phyloP scores from a whole-genome alignment of 2,329 filamentous ascomycete genomes.

The Pyricularia sp. region DNA sequence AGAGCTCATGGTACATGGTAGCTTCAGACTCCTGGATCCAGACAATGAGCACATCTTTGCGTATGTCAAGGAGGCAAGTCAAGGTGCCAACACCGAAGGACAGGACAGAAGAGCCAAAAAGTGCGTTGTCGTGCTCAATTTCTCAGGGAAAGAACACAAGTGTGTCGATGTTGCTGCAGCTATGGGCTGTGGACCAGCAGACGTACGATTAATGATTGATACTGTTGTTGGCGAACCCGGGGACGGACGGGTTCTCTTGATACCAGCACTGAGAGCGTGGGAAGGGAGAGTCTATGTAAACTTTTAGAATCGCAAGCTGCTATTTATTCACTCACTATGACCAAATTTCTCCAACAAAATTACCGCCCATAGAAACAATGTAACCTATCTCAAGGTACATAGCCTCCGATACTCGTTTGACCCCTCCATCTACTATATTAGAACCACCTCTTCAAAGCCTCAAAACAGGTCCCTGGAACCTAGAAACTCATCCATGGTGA shows the following conservation, averaged over 20 bases:
- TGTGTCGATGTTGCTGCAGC: neutral
- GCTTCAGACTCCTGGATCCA: conserved; percentile 41
- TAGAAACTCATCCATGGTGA: neutral
- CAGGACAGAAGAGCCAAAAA: conserved; percentile 1
- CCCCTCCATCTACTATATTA: neutral
- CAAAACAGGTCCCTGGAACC: neutral
- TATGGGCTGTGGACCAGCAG: neutral
- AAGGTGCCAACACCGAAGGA: neutral
- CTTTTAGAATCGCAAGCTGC: neutral
- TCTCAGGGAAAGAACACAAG: conserved; percentile 15
- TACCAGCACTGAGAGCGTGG: neutral
- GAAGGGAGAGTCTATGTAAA: neutral
- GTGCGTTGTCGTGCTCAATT: conserved; percentile 31
- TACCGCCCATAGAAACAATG: neutral
- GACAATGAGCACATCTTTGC: conserved; percentile 34
- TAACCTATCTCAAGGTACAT: neutral
- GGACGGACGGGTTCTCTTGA: neutral
- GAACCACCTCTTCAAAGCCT: neutral
- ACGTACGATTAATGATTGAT: neutral
- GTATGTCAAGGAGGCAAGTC: conserved; percentile 27
- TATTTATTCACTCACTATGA: no score
- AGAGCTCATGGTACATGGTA: conserved; percentile 52
- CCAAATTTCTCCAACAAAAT: neutral
- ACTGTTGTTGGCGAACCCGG: neutral
- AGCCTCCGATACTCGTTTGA: no score